Base-by-base conservation (phyloP, 2,329 filamentous ascomycete species). In the Trichophyton benhamiae region DNA sequence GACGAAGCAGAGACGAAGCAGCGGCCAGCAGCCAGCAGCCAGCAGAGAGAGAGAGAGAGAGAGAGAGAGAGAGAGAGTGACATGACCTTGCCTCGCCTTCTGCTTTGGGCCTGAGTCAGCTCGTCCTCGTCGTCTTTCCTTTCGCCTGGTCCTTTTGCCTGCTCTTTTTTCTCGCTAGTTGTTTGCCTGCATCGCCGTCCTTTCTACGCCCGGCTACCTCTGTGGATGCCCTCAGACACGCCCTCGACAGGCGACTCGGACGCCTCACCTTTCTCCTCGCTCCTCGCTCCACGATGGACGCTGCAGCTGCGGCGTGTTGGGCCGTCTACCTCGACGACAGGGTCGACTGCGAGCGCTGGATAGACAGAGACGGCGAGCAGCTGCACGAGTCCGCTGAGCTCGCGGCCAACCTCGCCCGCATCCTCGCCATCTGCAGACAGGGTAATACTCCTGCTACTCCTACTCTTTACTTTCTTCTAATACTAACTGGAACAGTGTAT, bases 401-500 rank as follows among this genome's bases (percentile, higher is more conserved):
- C 20, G 72, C 76, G 53, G 70, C 68, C 41, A 82, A 83, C 70
- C 68, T 83, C 33, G 74, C 77, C 62, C 73, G 74, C 20, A 70
- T 83, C 59, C 67, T 83, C 55, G 74, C 72, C 38, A 75, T 79
- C 30, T 83, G 82, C 67, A 78, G 76, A 67, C 77, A 80, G 76
- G 80, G 81, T 82, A 27, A 27, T 27, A 6, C 25, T 27, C 30
- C 30, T 36, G 7, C 33, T 36, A 36, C 8, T 11, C 33, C 8
- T 36, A 36, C 8, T 17, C 33, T 20, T 44, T 48, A 38, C 55
- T 61, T 27, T 4, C 55, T 61, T 27, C 25, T 57, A 65, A 59
- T 2, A 20, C 38, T 62, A 4, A 46, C 42, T n/a, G 17, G 15
- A n/a, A 48, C 65, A 82, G 80, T 84, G 60, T 80, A 80, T 66